Evolutionary conservation across 352 stramenopile species (phyloP), one percentile per base, ranked within the genome.

Genomic region (Globisporangium cylindrosporum): DNA sequence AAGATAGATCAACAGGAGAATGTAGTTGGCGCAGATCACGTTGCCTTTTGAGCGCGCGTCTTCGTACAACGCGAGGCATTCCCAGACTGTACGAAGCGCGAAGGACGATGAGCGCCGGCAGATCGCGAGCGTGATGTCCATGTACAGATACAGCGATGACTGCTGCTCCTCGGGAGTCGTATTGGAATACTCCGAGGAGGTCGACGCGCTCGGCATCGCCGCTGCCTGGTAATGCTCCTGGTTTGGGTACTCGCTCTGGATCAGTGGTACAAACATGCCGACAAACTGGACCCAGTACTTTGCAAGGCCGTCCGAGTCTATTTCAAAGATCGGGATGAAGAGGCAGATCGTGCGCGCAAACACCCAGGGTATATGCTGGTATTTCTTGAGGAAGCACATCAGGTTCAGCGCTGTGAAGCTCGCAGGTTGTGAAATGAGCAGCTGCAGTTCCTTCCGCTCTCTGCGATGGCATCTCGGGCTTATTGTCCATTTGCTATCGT

Each of bases 241-340:
- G 64, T 77, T 58, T 18, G 66, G 59, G 59, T 71, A 59, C 38
- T 62, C 66, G 38, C 66, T 71, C 59, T 59, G 34, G 18, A 81
- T 43, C 15, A 81, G 62, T 22, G 69, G 72, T 24, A 73, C 69
- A 29, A 73, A 73, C 14, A 81, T 29, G 0, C 62, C 43, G 55
- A 81, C 59, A 48, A 77, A 77, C 66, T 81, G 74, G 14, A 68
- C 65, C 74, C 74, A 81, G 61, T 74, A 81, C 66, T 72, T 64
- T 5, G 48, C 51, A 5, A 78, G 71, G 0, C 68, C 53, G 1
- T 48, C 32, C 14, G 59, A 18, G 58, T 78, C 66, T 7, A 46
- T 69, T 41, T 81, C 74, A 18, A 74, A 76, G 24, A 81, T 54
- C 49, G 67, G 69, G 58, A 81, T 76, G 46, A 81, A 68, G 54